phyloP scores from a whole-genome alignment of 1,284 basidiomycete species.

The Cryptococcus sp. region DNA sequence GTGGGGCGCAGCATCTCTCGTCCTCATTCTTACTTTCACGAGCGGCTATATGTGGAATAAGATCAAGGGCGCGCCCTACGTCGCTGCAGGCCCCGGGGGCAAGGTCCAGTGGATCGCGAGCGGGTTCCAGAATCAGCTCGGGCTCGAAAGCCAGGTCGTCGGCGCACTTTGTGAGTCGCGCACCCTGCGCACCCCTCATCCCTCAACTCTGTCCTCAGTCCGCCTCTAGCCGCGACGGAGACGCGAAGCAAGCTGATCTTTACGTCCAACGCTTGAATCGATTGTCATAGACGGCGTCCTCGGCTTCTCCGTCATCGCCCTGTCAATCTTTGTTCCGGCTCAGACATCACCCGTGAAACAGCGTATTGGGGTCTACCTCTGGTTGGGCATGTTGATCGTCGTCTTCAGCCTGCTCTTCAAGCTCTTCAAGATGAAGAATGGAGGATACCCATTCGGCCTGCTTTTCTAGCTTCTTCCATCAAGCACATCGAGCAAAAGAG shows the following conservation, averaged over 20 bases:
- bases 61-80: slow-evolving; percentile 80
- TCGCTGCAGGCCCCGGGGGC: slow-evolving; percentile 57
- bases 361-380: slow-evolving; percentile 82
- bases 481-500: neutral
- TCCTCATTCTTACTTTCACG: slow-evolving; percentile 77
- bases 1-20: slow-evolving; percentile 66
- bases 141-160: slow-evolving; percentile 89
- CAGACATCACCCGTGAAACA: slow-evolving; percentile 76
- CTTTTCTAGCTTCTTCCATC: slow-evolving; percentile 25
- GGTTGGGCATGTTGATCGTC: slow-evolving; percentile 78
- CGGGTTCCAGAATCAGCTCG: slow-evolving; percentile 88
- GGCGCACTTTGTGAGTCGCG: slow-evolving; percentile 74
- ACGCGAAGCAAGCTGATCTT: neutral
- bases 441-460: slow-evolving; percentile 51
- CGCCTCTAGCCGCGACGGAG: neutral
- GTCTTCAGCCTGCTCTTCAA: slow-evolving; percentile 86
- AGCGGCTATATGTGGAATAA: slow-evolving; percentile 95
- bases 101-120: slow-evolving; percentile 75
- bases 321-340: slow-evolving; percentile 77
- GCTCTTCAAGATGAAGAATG: slow-evolving; percentile 89
- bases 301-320: slow-evolving; percentile 76
- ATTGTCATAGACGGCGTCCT: slow-evolving; percentile 71
- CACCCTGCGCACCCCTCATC: too few relatives aligned
- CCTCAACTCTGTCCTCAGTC: neutral
- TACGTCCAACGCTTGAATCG: too few relatives aligned